Base-by-base conservation (phyloP, 176 grass and related monocot genomes). In the Hyparrhenia diplandra region DNA sequence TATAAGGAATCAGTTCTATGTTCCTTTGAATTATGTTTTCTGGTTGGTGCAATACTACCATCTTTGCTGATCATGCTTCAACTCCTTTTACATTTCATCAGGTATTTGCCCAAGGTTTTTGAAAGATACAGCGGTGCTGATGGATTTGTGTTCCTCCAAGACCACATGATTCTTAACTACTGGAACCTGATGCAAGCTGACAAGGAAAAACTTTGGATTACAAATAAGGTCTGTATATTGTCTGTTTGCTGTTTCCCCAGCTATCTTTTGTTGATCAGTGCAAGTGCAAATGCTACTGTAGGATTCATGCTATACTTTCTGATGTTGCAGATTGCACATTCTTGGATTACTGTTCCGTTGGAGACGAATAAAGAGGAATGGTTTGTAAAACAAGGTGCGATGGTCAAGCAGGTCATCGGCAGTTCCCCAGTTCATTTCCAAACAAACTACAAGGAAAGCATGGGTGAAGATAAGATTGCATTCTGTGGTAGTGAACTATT, bases 371-470 rank as follows among this genome's bases (percentile, higher is more conserved):
- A 89, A 70, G 84, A 87, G 60, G 87, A 96, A 80, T 99, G 97
- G 97, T 93, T 95, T 91, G 78, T 87, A 77, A 93, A 88, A 83
- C 97, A 99, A 88, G 91, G 88, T 24, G 82, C 86, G 2, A 82
- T 96, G 87, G 97, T 99, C 32, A 92, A 85, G 68, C 90, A 93
- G 74, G 80, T 95, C 21, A 60, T 99, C 18, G 73, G 87, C 74
- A 96, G 73, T 83, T 92, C 92, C 66, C 97, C 97, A 11, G 97
- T 99, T 78, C 97, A 99, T 91, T 96, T 99, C 77, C 97, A 99
- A 70, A 89, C 88, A 21, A 96, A 84, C 42, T 99, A 99, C 65
- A 99, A 95, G 83, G 87, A 91, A 83, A 93, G 74, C 85, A 93
- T 91, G 73, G 72, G 80, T 0, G 83, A 96, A 83, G 97, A 91